Evolutionary conservation across 2,329 filamentous ascomycete species (phyloP).

Genomic region (Penicillium sp.): DNA sequence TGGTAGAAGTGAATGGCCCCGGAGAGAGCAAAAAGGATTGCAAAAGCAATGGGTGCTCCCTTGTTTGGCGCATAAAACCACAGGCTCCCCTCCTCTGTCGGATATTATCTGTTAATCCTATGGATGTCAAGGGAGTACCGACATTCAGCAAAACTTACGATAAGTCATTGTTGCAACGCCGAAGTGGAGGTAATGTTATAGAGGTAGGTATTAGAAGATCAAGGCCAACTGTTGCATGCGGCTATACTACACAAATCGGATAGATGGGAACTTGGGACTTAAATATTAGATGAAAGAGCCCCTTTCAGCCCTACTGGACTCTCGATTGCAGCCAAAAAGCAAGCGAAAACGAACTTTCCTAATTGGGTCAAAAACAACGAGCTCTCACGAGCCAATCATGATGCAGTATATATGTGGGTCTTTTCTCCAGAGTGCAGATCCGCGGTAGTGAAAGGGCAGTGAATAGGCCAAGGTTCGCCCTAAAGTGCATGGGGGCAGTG

Average conservation of each 20-base stretch:
- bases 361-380: constrained; percentile 15
- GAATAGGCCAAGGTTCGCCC: neutral
- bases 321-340: neutral
- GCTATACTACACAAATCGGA: neutral
- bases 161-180: constrained; percentile 22
- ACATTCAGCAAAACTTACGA: constrained; percentile 24
- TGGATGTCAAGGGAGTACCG: neutral
- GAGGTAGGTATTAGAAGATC: too few relatives aligned
- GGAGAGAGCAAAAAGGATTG: constrained; percentile 44
- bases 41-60: constrained; percentile 47
- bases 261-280: neutral
- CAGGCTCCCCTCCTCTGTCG: constrained; percentile 37
- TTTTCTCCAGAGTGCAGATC: neutral
- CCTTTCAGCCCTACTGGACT: neutral
- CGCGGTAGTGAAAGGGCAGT: neutral
- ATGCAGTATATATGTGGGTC: neutral
- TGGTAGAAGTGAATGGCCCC: constrained; percentile 44
- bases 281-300: neutral
- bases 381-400: constrained; percentile 1
- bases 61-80: constrained; percentile 50
- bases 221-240: neutral
- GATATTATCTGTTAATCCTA: neutral
- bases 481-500: neutral
- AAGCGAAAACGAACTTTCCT: constrained; percentile 25
- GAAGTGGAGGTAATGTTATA: neutral